Percentiles rank a stretch among this genome's conserved stretches.
These are phyloP conservation scores for Arabidopsis thaliana DNA, from an alignment of 345 rosid genomes.

Conservation along the genomic window DNA sequence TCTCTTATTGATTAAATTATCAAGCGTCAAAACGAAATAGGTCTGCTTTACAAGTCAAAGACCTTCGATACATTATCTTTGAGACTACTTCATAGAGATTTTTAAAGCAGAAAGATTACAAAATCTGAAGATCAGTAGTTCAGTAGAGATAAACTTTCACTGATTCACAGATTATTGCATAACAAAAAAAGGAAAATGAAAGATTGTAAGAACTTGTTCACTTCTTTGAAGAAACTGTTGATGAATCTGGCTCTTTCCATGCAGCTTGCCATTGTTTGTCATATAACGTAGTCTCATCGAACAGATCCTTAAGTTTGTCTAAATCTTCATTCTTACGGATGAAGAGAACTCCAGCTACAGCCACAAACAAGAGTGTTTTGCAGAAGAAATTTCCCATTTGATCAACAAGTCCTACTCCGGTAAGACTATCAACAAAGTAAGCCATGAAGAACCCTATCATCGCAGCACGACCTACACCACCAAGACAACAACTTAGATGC, in stretches of 20 bases:
- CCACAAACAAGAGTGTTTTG: slow-evolving; percentile 83
- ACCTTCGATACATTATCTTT: slow-evolving; percentile 26
- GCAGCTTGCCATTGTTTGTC: slow-evolving; percentile 99
- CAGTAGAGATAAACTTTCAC: slow-evolving; percentile 23
- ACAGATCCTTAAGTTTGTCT: slow-evolving; percentile 67
- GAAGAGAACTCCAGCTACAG: slow-evolving; percentile 82
- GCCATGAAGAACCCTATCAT: slow-evolving; percentile 99
- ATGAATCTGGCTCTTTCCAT: slow-evolving; percentile 74
- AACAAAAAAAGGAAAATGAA: slow-evolving; percentile 19
- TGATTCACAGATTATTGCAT: slow-evolving; percentile 22
- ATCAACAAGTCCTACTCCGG: slow-evolving; percentile 94
- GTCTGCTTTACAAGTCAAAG: slow-evolving; percentile 19
- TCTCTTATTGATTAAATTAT: slow-evolving; percentile 12
- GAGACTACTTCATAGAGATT: slow-evolving; percentile 20
- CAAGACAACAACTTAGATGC: neutral
- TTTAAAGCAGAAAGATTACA: slow-evolving; percentile 22
- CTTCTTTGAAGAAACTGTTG: slow-evolving; percentile 36
- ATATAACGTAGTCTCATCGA: slow-evolving; percentile 91
- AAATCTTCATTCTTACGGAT: slow-evolving; percentile 91
- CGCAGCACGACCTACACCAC: slow-evolving; percentile 83
- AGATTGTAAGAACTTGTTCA: slow-evolving; percentile 7
- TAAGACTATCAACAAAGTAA: slow-evolving; percentile 90
- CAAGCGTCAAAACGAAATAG: neutral
- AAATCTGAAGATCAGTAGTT: slow-evolving; percentile 30
- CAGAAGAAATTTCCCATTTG: slow-evolving; percentile 98